Percentiles rank a stretch among this genome's conserved stretches.
Evolutionary conservation across 1,284 basidiomycete genomes (phyloP).

Genomic region (Cutaneotrichosporon cutaneum): DNA sequence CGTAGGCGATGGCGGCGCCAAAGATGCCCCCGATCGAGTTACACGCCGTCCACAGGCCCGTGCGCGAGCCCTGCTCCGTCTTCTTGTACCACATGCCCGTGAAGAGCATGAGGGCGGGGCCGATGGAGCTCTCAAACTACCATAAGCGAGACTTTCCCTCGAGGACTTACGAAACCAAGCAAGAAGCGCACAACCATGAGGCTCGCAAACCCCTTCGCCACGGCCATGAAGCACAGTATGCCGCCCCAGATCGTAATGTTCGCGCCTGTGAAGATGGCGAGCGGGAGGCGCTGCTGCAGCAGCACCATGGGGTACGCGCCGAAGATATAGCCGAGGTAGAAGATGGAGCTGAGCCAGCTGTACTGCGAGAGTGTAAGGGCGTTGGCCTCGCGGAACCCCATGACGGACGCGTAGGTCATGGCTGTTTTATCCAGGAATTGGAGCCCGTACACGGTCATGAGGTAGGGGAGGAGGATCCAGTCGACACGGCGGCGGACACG

Average conservation of each 20-base stretch:
- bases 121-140: conserved; percentile 18
- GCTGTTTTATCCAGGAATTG: conserved; percentile 22
- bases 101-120: conserved; percentile 25
- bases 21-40: conserved; percentile 26
- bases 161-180: neutral
- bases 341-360: conserved; percentile 25
- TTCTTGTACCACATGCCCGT: conserved; percentile 28
- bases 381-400: conserved; percentile 14
- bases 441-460: conserved; percentile 11
- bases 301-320: conserved; percentile 29
- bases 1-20: conserved; percentile 30
- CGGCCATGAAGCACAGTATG: conserved; percentile 26
- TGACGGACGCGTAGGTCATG: conserved; percentile 20
- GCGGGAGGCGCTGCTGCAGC: conserved; percentile 26
- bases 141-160: neutral
- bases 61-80: conserved; percentile 22
- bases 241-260: conserved; percentile 28
- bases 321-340: conserved; percentile 28
- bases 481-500: conserved; percentile 7
- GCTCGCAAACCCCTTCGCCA: conserved; percentile 22
- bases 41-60: conserved; percentile 26
- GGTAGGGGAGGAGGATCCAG: conserved; percentile 1
- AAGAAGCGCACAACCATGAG: conserved; percentile 30
- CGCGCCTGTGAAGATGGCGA: conserved; percentile 20
- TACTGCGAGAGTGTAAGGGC: conserved; percentile 19